Conservation (phyloP, 306 rosid species). For the Cicer pinnatifidum region DNA sequence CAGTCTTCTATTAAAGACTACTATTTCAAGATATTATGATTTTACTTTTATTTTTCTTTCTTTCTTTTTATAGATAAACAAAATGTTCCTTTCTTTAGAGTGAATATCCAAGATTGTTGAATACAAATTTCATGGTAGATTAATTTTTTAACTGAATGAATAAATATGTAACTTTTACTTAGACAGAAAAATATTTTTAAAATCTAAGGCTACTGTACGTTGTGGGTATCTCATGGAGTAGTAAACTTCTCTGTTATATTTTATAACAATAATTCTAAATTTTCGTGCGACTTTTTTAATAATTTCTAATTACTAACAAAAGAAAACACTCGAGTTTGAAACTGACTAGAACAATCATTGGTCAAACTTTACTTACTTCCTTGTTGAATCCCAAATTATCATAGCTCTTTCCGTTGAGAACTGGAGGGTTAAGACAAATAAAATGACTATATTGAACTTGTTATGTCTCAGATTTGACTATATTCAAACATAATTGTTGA, state of each 20-base stretch:
- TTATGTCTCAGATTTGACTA: not conserved
- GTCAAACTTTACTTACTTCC: no score
- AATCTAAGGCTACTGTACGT: no score
- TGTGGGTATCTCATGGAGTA: no score
- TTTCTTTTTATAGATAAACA: conserved; percentile 17
- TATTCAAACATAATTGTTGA: not conserved
- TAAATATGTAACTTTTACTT: no score
- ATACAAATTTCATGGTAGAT: not conserved
- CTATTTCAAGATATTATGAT: not conserved
- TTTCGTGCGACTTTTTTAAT: not conserved
- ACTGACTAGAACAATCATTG: no score
- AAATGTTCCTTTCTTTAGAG: not conserved
- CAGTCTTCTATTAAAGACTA: not conserved
- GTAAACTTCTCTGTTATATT: not conserved
- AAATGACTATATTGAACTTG: no score
- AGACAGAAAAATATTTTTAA: no score
- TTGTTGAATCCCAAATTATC: no score
- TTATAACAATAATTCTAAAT: not conserved
- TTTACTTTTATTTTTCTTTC: not conserved
- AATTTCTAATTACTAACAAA: not conserved
- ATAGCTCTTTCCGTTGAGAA: no score
- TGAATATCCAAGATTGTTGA: not conserved
- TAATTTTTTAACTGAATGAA: no score
- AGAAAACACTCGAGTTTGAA: no score
- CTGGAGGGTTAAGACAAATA: no score